phyloP scores from a whole-genome alignment of 2,329 filamentous ascomycete genomes.

The Neofusicoccum umdonicola region DNA sequence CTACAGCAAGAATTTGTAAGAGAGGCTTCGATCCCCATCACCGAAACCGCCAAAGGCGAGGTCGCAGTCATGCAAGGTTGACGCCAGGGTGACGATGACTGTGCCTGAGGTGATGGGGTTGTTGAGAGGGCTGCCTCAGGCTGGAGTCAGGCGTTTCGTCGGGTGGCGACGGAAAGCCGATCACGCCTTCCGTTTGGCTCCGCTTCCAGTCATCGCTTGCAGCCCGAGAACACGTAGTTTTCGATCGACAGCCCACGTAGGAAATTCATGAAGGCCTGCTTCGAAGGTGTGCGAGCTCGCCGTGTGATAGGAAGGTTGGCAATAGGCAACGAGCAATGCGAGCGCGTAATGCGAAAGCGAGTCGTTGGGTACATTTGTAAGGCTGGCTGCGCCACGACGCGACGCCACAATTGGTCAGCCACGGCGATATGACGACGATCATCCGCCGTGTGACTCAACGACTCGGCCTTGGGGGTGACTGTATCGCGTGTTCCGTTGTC shows the following conservation, averaged over 20 bases:
- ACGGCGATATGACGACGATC: conserved; percentile 4
- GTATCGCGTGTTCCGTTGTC: conserved; percentile 11
- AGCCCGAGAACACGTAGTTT: conserved; percentile 1
- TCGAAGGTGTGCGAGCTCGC: background rate
- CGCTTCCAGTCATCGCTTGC: background rate
- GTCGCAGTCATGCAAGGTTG: background rate
- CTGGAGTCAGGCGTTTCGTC: conserved; percentile 1
- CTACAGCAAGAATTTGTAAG: background rate
- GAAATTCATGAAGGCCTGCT: background rate
- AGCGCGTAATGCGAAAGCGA: background rate
- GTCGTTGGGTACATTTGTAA: background rate
- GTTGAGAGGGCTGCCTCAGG: conserved; percentile 5
- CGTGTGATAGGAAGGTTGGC: background rate
- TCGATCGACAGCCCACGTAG: background rate
- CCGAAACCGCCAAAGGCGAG: background rate
- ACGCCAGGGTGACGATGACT: background rate
- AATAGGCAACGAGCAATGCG: background rate
- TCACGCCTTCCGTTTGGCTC: background rate
- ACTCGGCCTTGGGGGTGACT: background rate
- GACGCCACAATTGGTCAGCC: conserved; percentile 4
- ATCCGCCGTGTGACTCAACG: conserved; percentile 8
- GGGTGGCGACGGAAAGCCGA: conserved; percentile 8
- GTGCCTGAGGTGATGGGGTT: background rate
- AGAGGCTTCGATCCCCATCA: background rate
- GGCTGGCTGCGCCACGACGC: background rate